Evolutionary conservation across 1,284 basidiomycete species (phyloP), one percentile per base, ranked within the genome.

Genomic region (Ustilago nuda): DNA sequence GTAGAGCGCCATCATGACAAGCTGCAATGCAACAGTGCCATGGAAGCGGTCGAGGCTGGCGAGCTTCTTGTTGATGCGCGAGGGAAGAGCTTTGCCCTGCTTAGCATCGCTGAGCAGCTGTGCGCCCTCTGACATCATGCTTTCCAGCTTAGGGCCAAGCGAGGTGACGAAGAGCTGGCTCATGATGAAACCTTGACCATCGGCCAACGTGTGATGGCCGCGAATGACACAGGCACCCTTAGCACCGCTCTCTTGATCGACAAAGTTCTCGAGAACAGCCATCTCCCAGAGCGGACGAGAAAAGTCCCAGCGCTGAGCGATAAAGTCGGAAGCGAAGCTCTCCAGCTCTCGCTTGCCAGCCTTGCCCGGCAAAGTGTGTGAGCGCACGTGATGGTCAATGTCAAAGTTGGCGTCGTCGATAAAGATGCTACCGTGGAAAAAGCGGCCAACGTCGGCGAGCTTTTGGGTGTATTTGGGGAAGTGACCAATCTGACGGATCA

Each of bases 131-230:
- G 72, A 35, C 63, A 84, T 77, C 74, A 80, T 78, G 17, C 66
- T 66, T 43, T 79, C 72, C 11, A 85, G 63, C 63, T 85, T 82
- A 30, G 81, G 66, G 4, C 82, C 82, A 19, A 70, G 79, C 51
- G 79, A 81, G 11, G 83, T 84, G 58, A 80, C 60, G 15, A 73
- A 76, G 9, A 85, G 66, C 60, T 82, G 78, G 37, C 70, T 74
- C 69, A 84, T 70, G 62, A 84, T 68, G 61, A 84, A 85, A 7
- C 84, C 84, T 56, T 84, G 83, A 0, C 84, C 84, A 55, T 85
- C 84, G 4, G 82, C 64, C 8, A 81, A 53, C 2, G 79, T 79
- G 57, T 85, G 84, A 52, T 85, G 84, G 2, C 84, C 84, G 8
- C 83, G 66, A 7, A 76, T 78, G 4, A 84, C 77, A 46, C 79